Base-by-base conservation (phyloP, 441 rosid species). In the Gossypium lobatum region DNA sequence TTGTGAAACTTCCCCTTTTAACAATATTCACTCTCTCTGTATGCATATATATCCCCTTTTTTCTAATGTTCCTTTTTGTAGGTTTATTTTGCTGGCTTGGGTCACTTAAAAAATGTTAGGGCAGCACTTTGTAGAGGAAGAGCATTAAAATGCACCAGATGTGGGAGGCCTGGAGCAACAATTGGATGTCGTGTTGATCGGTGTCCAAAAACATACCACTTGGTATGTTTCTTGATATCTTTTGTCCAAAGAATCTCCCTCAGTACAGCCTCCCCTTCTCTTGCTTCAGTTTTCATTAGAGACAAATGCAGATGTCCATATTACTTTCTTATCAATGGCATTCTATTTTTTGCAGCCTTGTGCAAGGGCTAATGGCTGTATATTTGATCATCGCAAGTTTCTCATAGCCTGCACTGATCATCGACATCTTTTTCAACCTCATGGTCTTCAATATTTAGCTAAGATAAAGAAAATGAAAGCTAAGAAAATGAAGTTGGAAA, bases 11-110 rank as follows among this genome's bases (percentile, higher is more conserved):
- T 37, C 57, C 46, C 68, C 62, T 34, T 45, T 71, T 64, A 55
- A 14, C 26, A 37, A 60, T 2, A 46, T 25, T 67, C n/a, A 25
- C 23, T 31, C 31, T 25, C 50, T 67, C 59, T 48, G 18, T 31
- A 4, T 31, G 37, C 37, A 31, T 31, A 2, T 50, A 52, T 69
- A 25, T 20, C 45, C 61, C 25, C 48, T 75, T 80, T 4, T 21
- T 46, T 66, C 37, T 48, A 25, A 26, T 74, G 80, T 81, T 80
- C 71, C 11, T 78, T 11, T 74, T 65, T 82, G 76, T 84, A 95
- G 99, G 99, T 95, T 69, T 95, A 93, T 79, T 95, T 95, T 86
- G 99, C 99, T 79, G 97, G 98, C 69, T 83, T 95, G 83, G 99
- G 98, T 70, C 78, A 92, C 90, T 88, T 95, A 80, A 95, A 92